Percentiles rank a stretch among this genome's conserved stretches.
These are phyloP conservation scores for Cladosporium sp. DNA, from an alignment of 2,329 filamentous ascomycete genomes.

Conservation along the genomic window DNA sequence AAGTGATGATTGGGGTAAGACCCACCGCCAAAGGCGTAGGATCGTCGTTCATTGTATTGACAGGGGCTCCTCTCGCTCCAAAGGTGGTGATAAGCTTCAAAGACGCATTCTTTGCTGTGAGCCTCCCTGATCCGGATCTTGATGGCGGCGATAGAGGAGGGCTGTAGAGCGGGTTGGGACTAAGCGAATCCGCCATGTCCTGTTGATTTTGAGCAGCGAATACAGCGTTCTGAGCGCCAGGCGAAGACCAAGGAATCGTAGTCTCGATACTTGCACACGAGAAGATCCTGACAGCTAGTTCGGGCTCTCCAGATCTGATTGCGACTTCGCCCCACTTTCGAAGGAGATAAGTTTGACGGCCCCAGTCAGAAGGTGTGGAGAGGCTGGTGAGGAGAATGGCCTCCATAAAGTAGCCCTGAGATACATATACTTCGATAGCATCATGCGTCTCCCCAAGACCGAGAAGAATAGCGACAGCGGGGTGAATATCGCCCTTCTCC, in stretches of 20 bases:
- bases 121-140: slow-evolving; percentile 44
- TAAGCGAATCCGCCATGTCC: slow-evolving; percentile 22
- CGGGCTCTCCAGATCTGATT: slow-evolving; percentile 78
- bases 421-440: slow-evolving; percentile 93
- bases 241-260: slow-evolving; percentile 82
- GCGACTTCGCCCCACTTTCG: slow-evolving; percentile 94
- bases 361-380: slow-evolving; percentile 80
- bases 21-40: slow-evolving; percentile 17
- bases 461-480: slow-evolving; percentile 86
- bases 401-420: slow-evolving; percentile 87
- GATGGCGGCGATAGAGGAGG: slow-evolving; percentile 71
- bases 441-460: slow-evolving; percentile 90
- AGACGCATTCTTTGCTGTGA: slow-evolving; percentile 73
- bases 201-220: slow-evolving; percentile 49
- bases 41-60: slow-evolving; percentile 59
- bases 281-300: slow-evolving; percentile 88
- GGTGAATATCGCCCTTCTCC: slow-evolving; percentile 85
- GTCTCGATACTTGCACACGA: slow-evolving; percentile 85
- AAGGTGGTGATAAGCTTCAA: slow-evolving; percentile 92
- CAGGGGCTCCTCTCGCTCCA: slow-evolving; percentile 58
- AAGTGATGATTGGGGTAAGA: slow-evolving; percentile 74
- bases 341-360: slow-evolving; percentile 79
- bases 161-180: slow-evolving; percentile 57
- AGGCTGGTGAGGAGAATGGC: slow-evolving; percentile 84
- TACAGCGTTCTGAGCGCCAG: slow-evolving; percentile 63